phyloP scores from a whole-genome alignment of 1,284 basidiomycete species.

The Heterobasidion parviporum region DNA sequence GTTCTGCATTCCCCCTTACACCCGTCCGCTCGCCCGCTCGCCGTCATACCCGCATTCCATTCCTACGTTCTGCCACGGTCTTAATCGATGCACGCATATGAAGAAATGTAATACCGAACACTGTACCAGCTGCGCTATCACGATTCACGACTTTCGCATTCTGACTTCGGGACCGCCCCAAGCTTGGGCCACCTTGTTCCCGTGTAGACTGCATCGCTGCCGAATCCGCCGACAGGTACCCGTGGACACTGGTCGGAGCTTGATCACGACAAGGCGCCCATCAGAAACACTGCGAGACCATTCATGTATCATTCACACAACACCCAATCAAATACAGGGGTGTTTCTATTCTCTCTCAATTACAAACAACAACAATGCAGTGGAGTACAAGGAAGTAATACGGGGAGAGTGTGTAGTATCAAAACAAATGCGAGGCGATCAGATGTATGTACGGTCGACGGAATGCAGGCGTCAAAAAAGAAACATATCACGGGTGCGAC shows the following conservation, averaged over 20 bases:
- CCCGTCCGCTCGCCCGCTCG: neutral
- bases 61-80: conserved; percentile 1
- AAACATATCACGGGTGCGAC: too few relatives aligned
- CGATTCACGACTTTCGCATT: neutral
- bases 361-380: too few relatives aligned
- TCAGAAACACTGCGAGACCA: neutral
- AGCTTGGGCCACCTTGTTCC: neutral
- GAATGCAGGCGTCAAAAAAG: too few relatives aligned
- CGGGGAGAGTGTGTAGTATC: too few relatives aligned
- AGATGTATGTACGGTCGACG: too few relatives aligned
- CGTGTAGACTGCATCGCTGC: neutral
- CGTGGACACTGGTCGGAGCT: too few relatives aligned
- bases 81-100: conserved; percentile 4
- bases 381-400: too few relatives aligned
- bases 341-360: too few relatives aligned
- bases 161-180: neutral
- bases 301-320: neutral
- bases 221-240: neutral
- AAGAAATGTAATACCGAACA: conserved; percentile 5
- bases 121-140: conserved; percentile 1
- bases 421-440: too few relatives aligned
- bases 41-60: conserved; percentile 5
- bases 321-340: too few relatives aligned
- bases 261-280: neutral
- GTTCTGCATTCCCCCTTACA: neutral